phyloP scores from a whole-genome alignment of 805 yeast species.

The Starmerella roubikii region DNA sequence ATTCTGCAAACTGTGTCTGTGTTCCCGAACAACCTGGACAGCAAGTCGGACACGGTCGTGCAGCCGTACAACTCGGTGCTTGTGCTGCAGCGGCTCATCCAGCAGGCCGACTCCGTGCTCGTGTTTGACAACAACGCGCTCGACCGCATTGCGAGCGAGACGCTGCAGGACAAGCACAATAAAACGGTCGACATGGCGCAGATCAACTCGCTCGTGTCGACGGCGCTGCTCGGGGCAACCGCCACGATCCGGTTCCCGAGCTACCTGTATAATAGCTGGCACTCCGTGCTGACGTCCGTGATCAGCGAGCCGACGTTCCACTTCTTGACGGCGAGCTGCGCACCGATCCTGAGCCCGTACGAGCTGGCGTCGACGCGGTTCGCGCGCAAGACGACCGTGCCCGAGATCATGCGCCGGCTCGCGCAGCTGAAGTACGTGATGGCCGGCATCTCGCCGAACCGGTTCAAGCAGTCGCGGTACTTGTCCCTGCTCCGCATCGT shows the following conservation, averaged over 20 bases:
- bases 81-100: constrained; percentile 68
- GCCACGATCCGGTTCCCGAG: constrained; percentile 85
- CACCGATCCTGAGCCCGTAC: constrained; percentile 60
- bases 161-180: constrained; percentile 33
- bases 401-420: constrained; percentile 73
- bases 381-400: constrained; percentile 58
- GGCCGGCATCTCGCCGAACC: constrained; percentile 35
- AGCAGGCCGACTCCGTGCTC: constrained; percentile 73
- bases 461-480: constrained; percentile 34
- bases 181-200: constrained; percentile 43
- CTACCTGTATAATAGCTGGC: constrained; percentile 74
- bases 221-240: constrained; percentile 71
- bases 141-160: constrained; percentile 51
- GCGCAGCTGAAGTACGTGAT: constrained; percentile 65
- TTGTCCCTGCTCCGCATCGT: constrained; percentile 58
- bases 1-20: constrained; percentile 73
- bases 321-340: constrained; percentile 55
- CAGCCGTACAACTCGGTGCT: constrained; percentile 89
- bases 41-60: constrained; percentile 90
- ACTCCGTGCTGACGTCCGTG: constrained; percentile 65
- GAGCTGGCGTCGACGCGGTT: constrained; percentile 33
- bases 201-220: constrained; percentile 72
- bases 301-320: constrained; percentile 79
- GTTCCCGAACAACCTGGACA: constrained; percentile 57
- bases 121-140: constrained; percentile 86